phyloP scores from a whole-genome alignment of 2,329 filamentous ascomycete genomes.

The Trichophyton benhamiae region DNA sequence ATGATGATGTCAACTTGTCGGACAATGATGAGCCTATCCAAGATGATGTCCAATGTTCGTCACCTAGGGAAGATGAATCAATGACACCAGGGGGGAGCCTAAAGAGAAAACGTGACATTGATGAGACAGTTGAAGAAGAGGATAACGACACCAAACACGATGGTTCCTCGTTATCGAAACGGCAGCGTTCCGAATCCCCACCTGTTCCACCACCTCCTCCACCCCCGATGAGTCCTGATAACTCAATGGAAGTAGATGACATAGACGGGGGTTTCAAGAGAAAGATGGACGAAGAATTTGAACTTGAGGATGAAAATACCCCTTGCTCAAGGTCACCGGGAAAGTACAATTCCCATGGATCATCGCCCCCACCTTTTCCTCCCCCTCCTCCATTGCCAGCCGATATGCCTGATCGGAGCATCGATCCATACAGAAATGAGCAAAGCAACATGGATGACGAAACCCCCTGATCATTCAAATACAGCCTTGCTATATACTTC shows the following conservation, averaged over 20 bases:
- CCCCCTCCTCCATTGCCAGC: slow-evolving; percentile 19
- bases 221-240: slow-evolving; percentile 13
- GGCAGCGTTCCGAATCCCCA: slow-evolving; percentile 15
- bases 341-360: neutral
- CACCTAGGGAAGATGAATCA: slow-evolving; percentile 29
- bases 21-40: slow-evolving; percentile 28
- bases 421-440: slow-evolving; percentile 9
- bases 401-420: slow-evolving; percentile 15
- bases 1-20: slow-evolving; percentile 28
- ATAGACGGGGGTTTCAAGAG: neutral
- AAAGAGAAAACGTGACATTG: slow-evolving; percentile 16
- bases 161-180: slow-evolving; percentile 14
- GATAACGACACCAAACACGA: slow-evolving; percentile 13
- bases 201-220: slow-evolving; percentile 23
- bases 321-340: neutral
- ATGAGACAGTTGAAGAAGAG: slow-evolving; percentile 14
- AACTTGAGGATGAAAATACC: neutral
- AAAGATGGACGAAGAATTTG: neutral
- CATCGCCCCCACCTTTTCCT: neutral
- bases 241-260: neutral
- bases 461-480: neutral
- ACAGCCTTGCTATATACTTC: neutral
- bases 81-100: slow-evolving; percentile 10
- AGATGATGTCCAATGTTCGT: slow-evolving; percentile 34
- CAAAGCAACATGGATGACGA: slow-evolving; percentile 1